Evolutionary conservation across 2,329 filamentous ascomycete species (phyloP), one percentile per base, ranked within the genome.

Genomic region (Tolypocladium guangdongense): DNA sequence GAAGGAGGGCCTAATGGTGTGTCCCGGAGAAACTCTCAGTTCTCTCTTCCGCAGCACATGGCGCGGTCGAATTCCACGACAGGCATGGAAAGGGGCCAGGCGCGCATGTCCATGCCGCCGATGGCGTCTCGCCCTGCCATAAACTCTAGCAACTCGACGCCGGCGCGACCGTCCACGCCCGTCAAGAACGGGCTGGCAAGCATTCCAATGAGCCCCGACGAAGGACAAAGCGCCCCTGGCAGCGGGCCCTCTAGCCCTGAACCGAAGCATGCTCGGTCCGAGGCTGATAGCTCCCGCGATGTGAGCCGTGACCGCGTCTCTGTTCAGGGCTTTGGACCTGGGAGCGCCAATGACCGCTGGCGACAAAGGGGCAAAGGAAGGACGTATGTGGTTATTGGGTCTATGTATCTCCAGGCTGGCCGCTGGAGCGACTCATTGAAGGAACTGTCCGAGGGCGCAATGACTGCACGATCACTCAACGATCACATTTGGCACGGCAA

Each of bases 401-500:
- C 87, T 18, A 76, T 96, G 59, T 95, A 92, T 66, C 80, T 99
- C 60, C 87, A 91, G 68, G 87, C 90, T 52, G 93, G 93, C 30
- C 83, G 90, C 57, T 96, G 93, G 90, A 81, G 78, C 49, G 91
- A 97, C 70, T 91, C 92, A 8, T 69, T 97, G 47, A 87, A 83
- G 66, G 89, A 95, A 64, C 79, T 96, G 24, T 76, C 83, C 11
- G 92, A 96, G 56, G 89, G 87, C 52, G 90, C 88, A 2, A 80
- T 81, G 11, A 82, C 86, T 60, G 86, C 90, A 18, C 86, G 89
- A 61, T 84, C 83, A 38, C 80, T 88, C 55, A 91, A 90, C 62
- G 93, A 99, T 69, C 89, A 96, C 68, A 68, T 97, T n/a, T 99
- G 93, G 92, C 90, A 96, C 71, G 93, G 88, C 20, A 97, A 97